Percentiles rank a stretch among this genome's conserved stretches.
Conservation (phyloP, 169 alveolate genomes). For the Plasmodium yoelii region DNA sequence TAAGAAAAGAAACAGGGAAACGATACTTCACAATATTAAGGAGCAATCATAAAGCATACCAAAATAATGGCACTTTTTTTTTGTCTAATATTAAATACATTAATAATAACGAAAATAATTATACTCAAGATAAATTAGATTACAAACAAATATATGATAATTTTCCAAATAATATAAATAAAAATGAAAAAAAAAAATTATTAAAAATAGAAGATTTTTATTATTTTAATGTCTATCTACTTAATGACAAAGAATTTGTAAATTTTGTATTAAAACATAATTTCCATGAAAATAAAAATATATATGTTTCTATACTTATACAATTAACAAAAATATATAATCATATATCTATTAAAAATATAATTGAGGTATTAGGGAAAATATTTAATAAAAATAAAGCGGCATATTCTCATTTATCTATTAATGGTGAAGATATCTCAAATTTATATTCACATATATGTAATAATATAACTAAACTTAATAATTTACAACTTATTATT, state of each 20-base stretch:
- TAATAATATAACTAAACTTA: slow-evolving; percentile 10
- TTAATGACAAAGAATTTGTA: slow-evolving; percentile 20
- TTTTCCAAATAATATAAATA: not conserved
- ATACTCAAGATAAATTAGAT: not conserved
- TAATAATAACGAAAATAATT: not conserved
- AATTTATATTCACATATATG: slow-evolving; percentile 32
- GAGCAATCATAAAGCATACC: not conserved
- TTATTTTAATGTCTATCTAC: slow-evolving; percentile 33
- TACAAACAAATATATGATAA: not conserved
- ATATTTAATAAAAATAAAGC: slow-evolving; percentile 20
- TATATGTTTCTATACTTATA: slow-evolving; percentile 38
- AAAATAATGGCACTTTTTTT: not conserved
- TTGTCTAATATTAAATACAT: not conserved
- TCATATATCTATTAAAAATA: slow-evolving; percentile 6
- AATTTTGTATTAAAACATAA: slow-evolving; percentile 21
- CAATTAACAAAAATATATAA: slow-evolving; percentile 26
- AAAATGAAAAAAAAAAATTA: not conserved
- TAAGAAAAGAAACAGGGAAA: not conserved
- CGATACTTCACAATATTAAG: not conserved
- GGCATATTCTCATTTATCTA: slow-evolving; percentile 21
- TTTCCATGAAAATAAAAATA: slow-evolving; percentile 48
- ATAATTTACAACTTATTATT: slow-evolving; percentile 5
- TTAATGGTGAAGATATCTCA: slow-evolving; percentile 21
- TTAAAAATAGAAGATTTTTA: slow-evolving; percentile 30
- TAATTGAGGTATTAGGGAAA: slow-evolving; percentile 23